Evolutionary conservation across 768 basidiomycete species (phyloP).

Genomic region (Punctularia strigosozonata): DNA sequence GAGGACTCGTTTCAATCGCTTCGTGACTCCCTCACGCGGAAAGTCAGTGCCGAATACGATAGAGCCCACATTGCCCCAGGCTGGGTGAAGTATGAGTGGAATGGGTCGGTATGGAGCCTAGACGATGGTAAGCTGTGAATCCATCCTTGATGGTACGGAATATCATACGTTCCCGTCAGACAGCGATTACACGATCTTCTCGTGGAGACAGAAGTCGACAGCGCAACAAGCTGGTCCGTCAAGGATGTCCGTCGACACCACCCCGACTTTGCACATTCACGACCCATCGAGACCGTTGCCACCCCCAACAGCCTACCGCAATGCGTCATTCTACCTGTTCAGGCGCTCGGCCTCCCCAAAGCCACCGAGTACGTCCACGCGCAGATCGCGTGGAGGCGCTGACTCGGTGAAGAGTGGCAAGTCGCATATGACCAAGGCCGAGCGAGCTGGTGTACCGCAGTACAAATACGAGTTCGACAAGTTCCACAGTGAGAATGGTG

Average conservation of each 20-base stretch:
- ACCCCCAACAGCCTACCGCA: constrained; percentile 48
- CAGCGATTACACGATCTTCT: constrained; percentile 81
- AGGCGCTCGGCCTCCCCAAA: constrained; percentile 19
- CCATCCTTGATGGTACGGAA: not conserved
- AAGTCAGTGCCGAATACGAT: constrained; percentile 43
- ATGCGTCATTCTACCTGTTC: constrained; percentile 64
- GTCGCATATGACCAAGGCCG: constrained; percentile 26
- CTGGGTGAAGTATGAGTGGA: constrained; percentile 83
- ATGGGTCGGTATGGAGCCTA: constrained; percentile 69
- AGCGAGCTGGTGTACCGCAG: constrained; percentile 40
- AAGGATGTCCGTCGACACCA: constrained; percentile 12
- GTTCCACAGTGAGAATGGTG: constrained; percentile 88
- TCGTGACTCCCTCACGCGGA: constrained; percentile 62
- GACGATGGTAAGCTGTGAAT: constrained; percentile 58
- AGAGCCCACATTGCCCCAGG: constrained; percentile 58
- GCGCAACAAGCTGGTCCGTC: too few relatives aligned
- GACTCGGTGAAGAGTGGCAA: constrained; percentile 22
- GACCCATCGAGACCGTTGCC: constrained; percentile 52
- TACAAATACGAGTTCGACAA: constrained; percentile 70
- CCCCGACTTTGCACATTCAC: constrained; percentile 52
- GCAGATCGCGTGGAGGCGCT: constrained; percentile 15
- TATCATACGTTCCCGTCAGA: constrained; percentile 26
- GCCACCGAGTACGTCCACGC: constrained; percentile 20
- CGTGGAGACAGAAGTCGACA: constrained; percentile 50
- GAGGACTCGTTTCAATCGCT: constrained; percentile 55